Evolutionary conservation across 441 rosid species (phyloP), one percentile per base, ranked within the genome.

Genomic region (Flueggea neowawraea): DNA sequence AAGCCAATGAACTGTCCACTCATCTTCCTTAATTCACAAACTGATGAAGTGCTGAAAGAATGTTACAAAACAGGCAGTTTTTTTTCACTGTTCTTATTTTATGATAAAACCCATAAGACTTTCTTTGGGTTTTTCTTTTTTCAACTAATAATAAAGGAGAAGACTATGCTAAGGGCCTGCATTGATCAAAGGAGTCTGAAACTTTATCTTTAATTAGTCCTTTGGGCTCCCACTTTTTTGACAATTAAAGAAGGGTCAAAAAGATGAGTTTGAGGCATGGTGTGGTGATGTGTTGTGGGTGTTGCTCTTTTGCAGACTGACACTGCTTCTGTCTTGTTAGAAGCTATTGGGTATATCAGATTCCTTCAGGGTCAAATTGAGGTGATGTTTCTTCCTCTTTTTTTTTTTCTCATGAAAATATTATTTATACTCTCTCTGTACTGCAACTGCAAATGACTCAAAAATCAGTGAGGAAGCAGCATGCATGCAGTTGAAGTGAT

Each of bases 311-410:
- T 85, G 91, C 95, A 93, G 97, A 93, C 97, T 83, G 98, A 93
- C 95, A 93, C 97, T 47, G 97, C 97, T 65, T 93, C 97, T 69
- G 98, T 93, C 69, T 78, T 93, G 88, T 79, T 87, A 82, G 98
- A 93, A 75, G 83, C 95, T 67, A 90, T 88, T 80, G 98, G 98
- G 73, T 93, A 93, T 82, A 93, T 90, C 77, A 87, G 97, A 93
- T 93, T 93, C 93, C 98, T 93, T 69, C 95, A 90, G 72, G 79
- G 79, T 82, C 97, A 93, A 82, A 85, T 93, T 85, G 93, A 93
- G 98, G 97, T 93, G 75, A 64, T 22, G 28, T 22, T 22, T 22
- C 28, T 22, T 22, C 28, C 75, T 78, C 69, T 78, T 83, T 70
- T 78, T 78, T 28, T 54, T 52, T 16, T 66, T n/a, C 17, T 63